Base-by-base conservation (phyloP, 768 basidiomycete genomes). In the Cyathus striatus region DNA sequence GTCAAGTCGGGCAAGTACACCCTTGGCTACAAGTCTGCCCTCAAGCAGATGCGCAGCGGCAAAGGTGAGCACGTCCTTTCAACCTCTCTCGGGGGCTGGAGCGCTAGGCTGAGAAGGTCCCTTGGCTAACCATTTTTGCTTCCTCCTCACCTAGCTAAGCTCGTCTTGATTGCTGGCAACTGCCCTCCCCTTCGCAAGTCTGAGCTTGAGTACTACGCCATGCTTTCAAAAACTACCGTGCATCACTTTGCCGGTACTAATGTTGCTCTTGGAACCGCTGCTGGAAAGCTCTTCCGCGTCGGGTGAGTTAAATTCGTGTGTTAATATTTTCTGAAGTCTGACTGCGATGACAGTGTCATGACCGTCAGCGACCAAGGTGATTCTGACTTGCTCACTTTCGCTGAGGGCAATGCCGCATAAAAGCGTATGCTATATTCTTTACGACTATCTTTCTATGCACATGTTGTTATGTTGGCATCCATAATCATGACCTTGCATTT, bases 161-260 rank as follows among this genome's bases (percentile, higher is more conserved):
- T 99, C 55, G 86, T 99, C 62, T 73, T 99, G 66, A 96, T 99
- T 62, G 92, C 95, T 59, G 94, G 92, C 55, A 99, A 99, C 75
- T 96, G 93, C 75, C 96, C 96, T 45, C 96, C 96, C n/a, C n/a
- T n/a, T n/a, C n/a, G n/a, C n/a, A n/a, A n/a, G n/a, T n/a, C n/a
- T n/a, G n/a, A n/a, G n/a, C 79, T 99, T 46, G 96, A 99, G 76
- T 99, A 98, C 78, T 99, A 98, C 64, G 96, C 93, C 72, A 96
- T 96, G 94, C 79, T 99, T 64, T 96, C 93, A 54, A 99, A 99
- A 78, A 98, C 95, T 45, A 83, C 89, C 45, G 95, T 98, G 44
- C 96, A 98, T 73, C 94, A 98, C 75, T 99, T 96, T 66, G 76
- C 83, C 51, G 96, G 96, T 51, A 93, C 93, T 50, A 99, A 99